These are phyloP conservation scores for Akebia trifoliata DNA, from an alignment of 164 flowering plant genomes.

Conservation along the genomic window DNA sequence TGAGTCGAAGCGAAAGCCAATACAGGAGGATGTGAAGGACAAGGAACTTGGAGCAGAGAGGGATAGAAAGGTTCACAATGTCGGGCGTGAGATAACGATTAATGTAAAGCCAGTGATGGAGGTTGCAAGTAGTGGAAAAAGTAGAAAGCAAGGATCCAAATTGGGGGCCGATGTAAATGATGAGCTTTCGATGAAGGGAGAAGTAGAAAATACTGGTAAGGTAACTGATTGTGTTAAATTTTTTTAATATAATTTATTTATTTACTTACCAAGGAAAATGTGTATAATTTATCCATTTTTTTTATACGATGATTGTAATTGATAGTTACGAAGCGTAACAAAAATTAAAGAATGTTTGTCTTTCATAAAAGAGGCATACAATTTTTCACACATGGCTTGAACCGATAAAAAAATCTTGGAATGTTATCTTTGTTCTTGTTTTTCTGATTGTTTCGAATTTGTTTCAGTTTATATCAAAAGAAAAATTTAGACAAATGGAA, in stretches of 20 bases:
- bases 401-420: too few relatives aligned
- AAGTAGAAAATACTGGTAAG: slow-evolving; percentile 55
- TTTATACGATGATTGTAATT: too few relatives aligned
- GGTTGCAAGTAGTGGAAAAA: slow-evolving; percentile 20
- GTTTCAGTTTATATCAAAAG: too few relatives aligned
- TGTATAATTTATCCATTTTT: too few relatives aligned
- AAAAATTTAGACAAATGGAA: too few relatives aligned
- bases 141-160: slow-evolving; percentile 30
- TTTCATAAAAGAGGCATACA: too few relatives aligned
- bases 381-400: too few relatives aligned
- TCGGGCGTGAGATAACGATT: slow-evolving; percentile 8
- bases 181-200: slow-evolving; percentile 19
- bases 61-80: slow-evolving; percentile 32
- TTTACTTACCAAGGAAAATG: too few relatives aligned
- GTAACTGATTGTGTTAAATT: slow-evolving; percentile 17
- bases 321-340: too few relatives aligned
- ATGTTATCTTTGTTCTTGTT: too few relatives aligned
- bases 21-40: slow-evolving; percentile 31
- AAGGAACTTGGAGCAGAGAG: slow-evolving; percentile 23
- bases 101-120: slow-evolving; percentile 6
- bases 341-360: too few relatives aligned
- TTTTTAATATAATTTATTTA: background rate
- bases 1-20: slow-evolving; percentile 43
- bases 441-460: too few relatives aligned
- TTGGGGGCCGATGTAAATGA: slow-evolving; percentile 24